Percentiles rank a stretch among this genome's conserved stretches.
Evolutionary conservation across 2,329 filamentous ascomycete species (phyloP).

Genomic region (Teratosphaeria nubilosa): DNA sequence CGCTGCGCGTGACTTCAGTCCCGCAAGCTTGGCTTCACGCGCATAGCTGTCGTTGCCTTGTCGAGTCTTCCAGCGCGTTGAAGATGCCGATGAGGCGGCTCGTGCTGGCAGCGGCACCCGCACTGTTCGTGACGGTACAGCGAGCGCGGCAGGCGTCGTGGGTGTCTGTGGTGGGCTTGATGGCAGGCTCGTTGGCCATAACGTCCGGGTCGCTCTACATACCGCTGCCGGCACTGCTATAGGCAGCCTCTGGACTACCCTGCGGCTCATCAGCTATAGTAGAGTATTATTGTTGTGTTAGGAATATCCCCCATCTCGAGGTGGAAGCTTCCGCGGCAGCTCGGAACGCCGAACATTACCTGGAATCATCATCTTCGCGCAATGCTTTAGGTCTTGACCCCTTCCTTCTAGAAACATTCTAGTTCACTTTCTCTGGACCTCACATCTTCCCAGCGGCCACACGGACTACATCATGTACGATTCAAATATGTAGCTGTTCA

Average conservation of each 20-base stretch:
- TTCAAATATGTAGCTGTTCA: too few relatives aligned
- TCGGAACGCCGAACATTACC: background rate
- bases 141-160: background rate
- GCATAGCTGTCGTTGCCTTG: constrained; percentile 65
- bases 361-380: background rate
- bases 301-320: background rate
- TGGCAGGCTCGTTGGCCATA: background rate
- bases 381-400: background rate
- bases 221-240: background rate
- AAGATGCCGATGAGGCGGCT: constrained; percentile 41
- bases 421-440: background rate
- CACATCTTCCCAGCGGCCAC: background rate
- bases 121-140: background rate
- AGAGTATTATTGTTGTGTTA: background rate
- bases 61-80: constrained; percentile 71
- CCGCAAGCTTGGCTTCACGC: constrained; percentile 64
- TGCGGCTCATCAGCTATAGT: background rate
- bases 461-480: background rate
- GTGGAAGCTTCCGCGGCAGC: background rate
- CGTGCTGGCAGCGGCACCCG: background rate
- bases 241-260: background rate
- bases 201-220: background rate
- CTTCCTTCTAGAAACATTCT: background rate
- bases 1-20: constrained; percentile 79
- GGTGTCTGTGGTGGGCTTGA: background rate